Evolutionary conservation across 441 rosid genomes (phyloP), one percentile per base, ranked within the genome.

Genomic region (Syzygium malaccense): DNA sequence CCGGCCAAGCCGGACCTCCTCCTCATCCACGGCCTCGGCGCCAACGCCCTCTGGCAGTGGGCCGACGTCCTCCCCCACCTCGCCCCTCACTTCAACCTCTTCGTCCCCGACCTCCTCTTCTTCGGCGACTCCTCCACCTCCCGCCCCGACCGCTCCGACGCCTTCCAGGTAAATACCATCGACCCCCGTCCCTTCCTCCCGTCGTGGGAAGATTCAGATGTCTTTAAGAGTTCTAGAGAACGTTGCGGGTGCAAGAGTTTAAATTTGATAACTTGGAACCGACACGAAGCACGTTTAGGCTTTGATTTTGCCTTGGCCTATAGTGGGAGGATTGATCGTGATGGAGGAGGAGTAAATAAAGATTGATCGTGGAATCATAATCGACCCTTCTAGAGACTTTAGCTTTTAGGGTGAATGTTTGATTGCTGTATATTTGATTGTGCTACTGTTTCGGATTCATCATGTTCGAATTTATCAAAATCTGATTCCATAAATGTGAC

Each of bases 41-140:
- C 84, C 89, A 88, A 88, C 68, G 89, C 89, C 84, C 87, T 88
- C 75, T 88, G 89, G 89, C 89, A 88, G 68, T 88, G 87, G 87
- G 87, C 84, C 41, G 89, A 88, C 85, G 56, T 20, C 85, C 87
- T 88, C 45, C 87, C 87, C 55, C 89, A 54, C 84, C 57, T 88
- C 41, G 14, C 41, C 89, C 62, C 84, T 32, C 37, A 71, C 85
- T 88, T 85, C 87, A 88, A 88, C 84, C 87, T 88, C 87, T 88
- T 85, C 89, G 85, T 88, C 57, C 89, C 89, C 32, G 89, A 88
- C 89, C 87, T 88, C 55, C 85, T 88, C 87, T 88, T 88, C 89
- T 88, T 88, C 87, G 89, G 89, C 80, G 64, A 85, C 87, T 88
- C 89, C 87, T 88, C 9, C 89, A 85, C 89, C 54, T n/a, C 87